phyloP scores from a whole-genome alignment of 371 early-diverging fungal genomes.

The Mortierella polycephala region DNA sequence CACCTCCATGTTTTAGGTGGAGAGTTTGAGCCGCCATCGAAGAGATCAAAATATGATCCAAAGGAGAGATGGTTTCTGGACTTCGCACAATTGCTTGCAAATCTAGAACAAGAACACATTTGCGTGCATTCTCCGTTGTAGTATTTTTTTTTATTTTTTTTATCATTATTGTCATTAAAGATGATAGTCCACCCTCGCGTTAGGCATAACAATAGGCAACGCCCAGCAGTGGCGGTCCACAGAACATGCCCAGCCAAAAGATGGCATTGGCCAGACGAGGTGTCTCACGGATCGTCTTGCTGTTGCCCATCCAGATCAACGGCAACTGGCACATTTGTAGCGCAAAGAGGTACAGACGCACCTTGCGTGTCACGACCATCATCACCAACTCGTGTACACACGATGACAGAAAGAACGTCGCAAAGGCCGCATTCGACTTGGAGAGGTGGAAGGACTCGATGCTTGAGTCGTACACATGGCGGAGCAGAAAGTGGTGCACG shows the following conservation, averaged over 20 bases:
- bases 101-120: constrained; percentile 7
- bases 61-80: constrained; percentile 31
- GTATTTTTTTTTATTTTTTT: constrained; percentile 15
- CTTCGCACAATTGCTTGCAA: constrained; percentile 14
- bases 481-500: constrained; percentile 94
- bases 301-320: constrained; percentile 78
- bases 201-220: constrained; percentile 74
- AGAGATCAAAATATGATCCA: constrained; percentile 30
- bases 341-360: constrained; percentile 85
- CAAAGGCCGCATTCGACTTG: constrained; percentile 76
- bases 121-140: not conserved
- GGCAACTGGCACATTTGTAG: constrained; percentile 96
- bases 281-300: constrained; percentile 67
- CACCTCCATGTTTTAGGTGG: constrained; percentile 39
- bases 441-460: constrained; percentile 81
- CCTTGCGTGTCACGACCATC: constrained; percentile 75
- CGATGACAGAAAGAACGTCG: constrained; percentile 90
- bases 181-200: constrained; percentile 19
- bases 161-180: not conserved
- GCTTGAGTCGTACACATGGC: constrained; percentile 91
- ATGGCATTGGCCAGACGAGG: constrained; percentile 80
- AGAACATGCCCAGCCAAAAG: constrained; percentile 90
- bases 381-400: constrained; percentile 92
- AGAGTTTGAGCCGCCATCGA: constrained; percentile 10
- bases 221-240: constrained; percentile 83